Evolutionary conservation across 78 protist species (phyloP), one percentile per base, ranked within the genome.

Genomic region (Tieghemostelium lacteum): DNA sequence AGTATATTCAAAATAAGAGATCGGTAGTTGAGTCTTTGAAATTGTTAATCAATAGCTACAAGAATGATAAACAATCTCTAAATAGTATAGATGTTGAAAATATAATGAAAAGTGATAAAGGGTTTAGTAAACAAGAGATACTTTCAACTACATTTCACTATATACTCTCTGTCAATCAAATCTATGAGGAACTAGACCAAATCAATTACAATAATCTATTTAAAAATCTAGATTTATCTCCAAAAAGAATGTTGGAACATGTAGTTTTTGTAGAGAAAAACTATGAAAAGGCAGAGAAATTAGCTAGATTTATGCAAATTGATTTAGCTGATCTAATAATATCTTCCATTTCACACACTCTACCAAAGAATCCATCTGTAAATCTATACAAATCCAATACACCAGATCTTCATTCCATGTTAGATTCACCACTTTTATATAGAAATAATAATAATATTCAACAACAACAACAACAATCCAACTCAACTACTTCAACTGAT

Each of bases 381-480:
- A 22, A 36, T 8, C 24, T 78, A 19, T 78, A 66, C 49, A 52
- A 52, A 52, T 78, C 88, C 3, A 37, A 66, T 16, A 78, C 88
- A 31, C 88, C 88, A 6, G 88, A 78, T 12, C 17, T 66, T 34
- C 52, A 45, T 14, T 66, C 88, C 0, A 39, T 39, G 3, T 34
- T 78, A 16, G 73, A 66, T 55, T 78, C 88, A 54, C 88, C 88
- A 49, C 34, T 78, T 17, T 78, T 34, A 36, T 78, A 66, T 67
- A 42, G 45, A 71, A 52, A 71, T 31, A 17, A 71, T 6, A 29
- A 29, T n/a, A 45, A 40, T 14, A 26, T 12, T 37, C 26, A 65
- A 64, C 16, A 26, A 24, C 62, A 66, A 69, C 50, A 55, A 31
- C 33, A 52, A 31, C 4, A 34, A 63, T 54, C n/a, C 58, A 20